Percentiles rank a stretch among this genome's conserved stretches.
Conservation (phyloP, 2,329 filamentous ascomycete species). For the Fusarium sp. region DNA sequence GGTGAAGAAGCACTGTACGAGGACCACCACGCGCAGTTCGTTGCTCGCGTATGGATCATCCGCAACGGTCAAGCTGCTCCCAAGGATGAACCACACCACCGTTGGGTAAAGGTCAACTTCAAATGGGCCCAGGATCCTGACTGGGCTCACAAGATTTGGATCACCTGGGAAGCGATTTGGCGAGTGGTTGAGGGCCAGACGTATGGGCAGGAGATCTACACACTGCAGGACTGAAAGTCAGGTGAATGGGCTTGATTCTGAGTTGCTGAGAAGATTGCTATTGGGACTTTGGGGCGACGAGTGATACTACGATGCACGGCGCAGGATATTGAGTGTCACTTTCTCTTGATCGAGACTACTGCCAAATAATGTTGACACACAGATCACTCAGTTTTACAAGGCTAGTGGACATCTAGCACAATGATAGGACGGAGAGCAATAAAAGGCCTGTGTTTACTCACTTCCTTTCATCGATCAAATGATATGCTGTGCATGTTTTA, state of each 20-base stretch:
- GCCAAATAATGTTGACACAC: no score
- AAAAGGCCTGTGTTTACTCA: no score
- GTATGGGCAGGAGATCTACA: not conserved
- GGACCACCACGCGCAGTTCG: not conserved
- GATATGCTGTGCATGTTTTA: no score
- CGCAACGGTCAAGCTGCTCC: not conserved
- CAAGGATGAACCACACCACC: not conserved
- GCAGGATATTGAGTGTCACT: no score
- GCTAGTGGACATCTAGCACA: no score
- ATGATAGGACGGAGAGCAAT: no score
- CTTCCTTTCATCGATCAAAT: no score
- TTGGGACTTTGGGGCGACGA: no score
- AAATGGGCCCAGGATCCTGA: not conserved
- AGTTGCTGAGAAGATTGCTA: not conserved
- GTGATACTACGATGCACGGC: no score
- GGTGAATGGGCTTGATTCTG: not conserved
- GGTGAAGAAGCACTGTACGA: not conserved
- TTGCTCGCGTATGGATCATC: conserved; percentile 6
- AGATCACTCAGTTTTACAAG: no score
- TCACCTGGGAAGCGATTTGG: not conserved
- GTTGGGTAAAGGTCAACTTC: not conserved
- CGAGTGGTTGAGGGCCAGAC: not conserved
- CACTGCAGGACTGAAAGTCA: not conserved
- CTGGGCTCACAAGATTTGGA: not conserved
- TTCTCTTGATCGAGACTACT: no score